Base-by-base conservation (phyloP, 352 stramenopile genomes). In the Phytophthora hibernalis region DNA sequence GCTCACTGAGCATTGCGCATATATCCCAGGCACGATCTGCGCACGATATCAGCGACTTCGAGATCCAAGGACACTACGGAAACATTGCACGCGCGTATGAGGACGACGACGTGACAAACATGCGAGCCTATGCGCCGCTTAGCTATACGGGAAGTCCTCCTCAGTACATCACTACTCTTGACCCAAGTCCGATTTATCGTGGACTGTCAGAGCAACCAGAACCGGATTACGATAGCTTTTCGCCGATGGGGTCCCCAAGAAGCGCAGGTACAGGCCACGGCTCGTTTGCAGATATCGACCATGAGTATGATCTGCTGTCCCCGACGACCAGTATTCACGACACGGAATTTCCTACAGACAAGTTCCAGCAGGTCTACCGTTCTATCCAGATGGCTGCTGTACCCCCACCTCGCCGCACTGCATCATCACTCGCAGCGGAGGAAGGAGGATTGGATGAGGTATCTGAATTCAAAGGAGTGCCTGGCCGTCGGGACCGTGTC, bases 281-380 rank as follows among this genome's bases (percentile, higher is more conserved):
- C 9, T 83, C 74, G 10, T 70, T 77, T 44, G 57, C 59, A 4
- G 76, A 74, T 45, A 70, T 60, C 5, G 47, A 15, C 7, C 75
- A 72, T 26, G 61, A 64, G 24, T 93, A 93, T 52, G 70, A 90
- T 58, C 9, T 62, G 13, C 38, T 86, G 18, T 90, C 80, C n/a
- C 79, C 82, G 26, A 85, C 73, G 10, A 84, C 83, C 58, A 91
- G 79, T 47, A 53, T 86, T 21, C 72, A 82, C 22, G 75, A 90
- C 37, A 71, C 64, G 45, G 79, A 89, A 30, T 90, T 88, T 33
- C 71, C 81, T n/a, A 89, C 79, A 8, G 82, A 90, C 70, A 82
- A 91, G 61, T 83, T 91, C 54, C 80, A 87, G 24, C 76, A 90
- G 24, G 82, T 91, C 16, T 90, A 89, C 28, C 84, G 84, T 75